phyloP scores from a whole-genome alignment of 257 asterid species.

The Penstemon eatonii region DNA sequence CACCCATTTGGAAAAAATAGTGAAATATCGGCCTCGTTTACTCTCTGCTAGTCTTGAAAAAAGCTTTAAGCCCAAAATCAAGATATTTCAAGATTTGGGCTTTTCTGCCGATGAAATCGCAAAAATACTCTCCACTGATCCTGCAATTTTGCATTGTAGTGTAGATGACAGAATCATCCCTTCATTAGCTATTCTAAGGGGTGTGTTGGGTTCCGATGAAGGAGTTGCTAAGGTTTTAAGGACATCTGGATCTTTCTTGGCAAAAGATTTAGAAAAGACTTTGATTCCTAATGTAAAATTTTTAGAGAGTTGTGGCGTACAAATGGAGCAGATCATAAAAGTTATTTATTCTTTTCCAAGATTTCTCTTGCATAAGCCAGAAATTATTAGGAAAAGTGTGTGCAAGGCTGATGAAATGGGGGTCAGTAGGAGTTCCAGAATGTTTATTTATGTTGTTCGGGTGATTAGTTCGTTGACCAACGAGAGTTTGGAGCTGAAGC shows the following conservation, averaged over 20 bases:
- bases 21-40: conserved; percentile 25
- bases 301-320: conserved; percentile 31
- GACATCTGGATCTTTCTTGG: conserved; percentile 19
- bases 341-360: conserved; percentile 24
- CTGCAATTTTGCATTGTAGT: no score
- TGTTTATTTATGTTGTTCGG: conserved; percentile 3
- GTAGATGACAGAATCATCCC: no score
- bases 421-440: conserved; percentile 12
- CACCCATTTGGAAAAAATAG: conserved; percentile 35
- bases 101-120: no score
- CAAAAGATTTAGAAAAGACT: conserved; percentile 29
- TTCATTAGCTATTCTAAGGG: no score
- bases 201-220: no score
- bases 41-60: conserved; percentile 26
- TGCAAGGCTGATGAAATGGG: conserved; percentile 31
- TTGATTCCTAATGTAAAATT: conserved; percentile 34
- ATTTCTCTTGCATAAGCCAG: conserved; percentile 28
- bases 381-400: conserved; percentile 19
- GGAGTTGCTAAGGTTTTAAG: conserved; percentile 30
- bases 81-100: conserved; percentile 31
- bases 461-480: conserved; percentile 21
- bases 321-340: conserved; percentile 3
- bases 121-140: no score
- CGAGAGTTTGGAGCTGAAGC: conserved; percentile 29
- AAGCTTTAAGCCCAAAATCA: conserved; percentile 39